phyloP scores from a whole-genome alignment of 768 basidiomycete genomes.

The Mycena galericulata region DNA sequence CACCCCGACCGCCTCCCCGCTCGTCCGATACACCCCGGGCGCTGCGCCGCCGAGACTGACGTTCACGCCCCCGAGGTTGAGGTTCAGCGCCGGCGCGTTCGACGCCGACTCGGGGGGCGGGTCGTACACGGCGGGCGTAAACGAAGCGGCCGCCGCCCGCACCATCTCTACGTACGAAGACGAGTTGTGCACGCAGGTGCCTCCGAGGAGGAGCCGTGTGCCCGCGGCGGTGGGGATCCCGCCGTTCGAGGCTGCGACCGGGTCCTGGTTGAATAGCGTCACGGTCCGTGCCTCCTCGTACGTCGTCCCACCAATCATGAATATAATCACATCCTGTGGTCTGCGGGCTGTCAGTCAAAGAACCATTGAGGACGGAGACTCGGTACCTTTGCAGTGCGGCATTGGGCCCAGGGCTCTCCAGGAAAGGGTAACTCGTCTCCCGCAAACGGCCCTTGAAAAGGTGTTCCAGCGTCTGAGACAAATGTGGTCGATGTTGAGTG shows the following conservation, averaged over 20 bases:
- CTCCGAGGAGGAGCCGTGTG: conserved; percentile 87
- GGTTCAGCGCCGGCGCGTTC: conserved; percentile 84
- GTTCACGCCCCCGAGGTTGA: conserved; percentile 93
- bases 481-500: conserved; percentile 95
- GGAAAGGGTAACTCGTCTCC: conserved; percentile 92
- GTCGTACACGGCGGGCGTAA: conserved; percentile 75
- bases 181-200: conserved; percentile 96
- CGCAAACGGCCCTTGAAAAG: conserved; percentile 87
- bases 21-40: conserved; percentile 87
- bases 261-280: conserved; percentile 88
- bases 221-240: conserved; percentile 66
- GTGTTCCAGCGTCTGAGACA: conserved; percentile 92
- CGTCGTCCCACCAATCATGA: conserved; percentile 96
- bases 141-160: conserved; percentile 72
- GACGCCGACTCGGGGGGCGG: conserved; percentile 81
- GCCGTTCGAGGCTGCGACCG: conserved; percentile 59
- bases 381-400: conserved; percentile 76
- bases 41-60: conserved; percentile 93
- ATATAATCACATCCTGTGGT: conserved; percentile 95
- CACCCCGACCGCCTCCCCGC: conserved; percentile 76
- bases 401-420: conserved; percentile 74
- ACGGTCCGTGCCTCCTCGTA: conserved; percentile 94
- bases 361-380: conserved; percentile 1
- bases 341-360: conserved; percentile 52
- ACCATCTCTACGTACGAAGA: conserved; percentile 91